Conservation (phyloP, 805 yeast species). For the Kodamaea nitidulidarum region DNA sequence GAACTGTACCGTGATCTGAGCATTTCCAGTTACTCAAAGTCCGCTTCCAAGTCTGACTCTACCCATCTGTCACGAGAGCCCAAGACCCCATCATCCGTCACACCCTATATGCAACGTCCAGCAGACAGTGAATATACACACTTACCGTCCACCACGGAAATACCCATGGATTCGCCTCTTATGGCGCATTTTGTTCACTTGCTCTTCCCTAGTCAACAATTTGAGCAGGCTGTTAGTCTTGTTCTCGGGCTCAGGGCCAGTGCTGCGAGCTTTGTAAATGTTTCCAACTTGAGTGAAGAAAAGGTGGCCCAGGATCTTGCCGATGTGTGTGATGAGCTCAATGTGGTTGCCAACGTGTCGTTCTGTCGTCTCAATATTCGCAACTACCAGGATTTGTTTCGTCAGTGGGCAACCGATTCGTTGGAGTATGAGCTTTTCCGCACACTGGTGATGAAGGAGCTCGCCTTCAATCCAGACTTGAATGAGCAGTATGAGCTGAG, state of each 20-base stretch:
- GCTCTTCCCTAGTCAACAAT: slow-evolving; percentile 9
- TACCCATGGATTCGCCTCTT: neutral
- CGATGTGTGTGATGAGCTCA: slow-evolving; percentile 7
- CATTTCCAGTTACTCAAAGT: neutral
- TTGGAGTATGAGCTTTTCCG: slow-evolving; percentile 4
- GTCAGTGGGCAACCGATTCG: slow-evolving; percentile 3
- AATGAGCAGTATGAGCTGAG: slow-evolving; percentile 13
- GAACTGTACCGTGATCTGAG: neutral
- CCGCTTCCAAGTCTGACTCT: neutral
- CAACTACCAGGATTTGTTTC: slow-evolving; percentile 4
- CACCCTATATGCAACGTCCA: too few species aligned
- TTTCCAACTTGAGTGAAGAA: slow-evolving; percentile 2
- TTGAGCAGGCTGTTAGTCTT: slow-evolving; percentile 1
- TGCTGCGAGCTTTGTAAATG: slow-evolving; percentile 1
- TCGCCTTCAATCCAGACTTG: slow-evolving; percentile 9
- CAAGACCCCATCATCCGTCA: too few species aligned
- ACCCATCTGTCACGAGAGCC: too few species aligned
- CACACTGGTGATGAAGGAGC: slow-evolving; percentile 10
- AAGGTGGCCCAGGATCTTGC: slow-evolving; percentile 3
- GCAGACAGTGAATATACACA: too few species aligned
- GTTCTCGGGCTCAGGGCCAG: slow-evolving; percentile 2
- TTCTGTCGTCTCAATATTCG: slow-evolving; percentile 5
- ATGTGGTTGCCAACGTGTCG: slow-evolving; percentile 2
- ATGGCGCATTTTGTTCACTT: slow-evolving; percentile 7
- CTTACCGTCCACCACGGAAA: too few species aligned